Evolutionary conservation across 164 flowering plant species (phyloP), one percentile per base, ranked within the genome.

Genomic region (Hamamelis virginiana): DNA sequence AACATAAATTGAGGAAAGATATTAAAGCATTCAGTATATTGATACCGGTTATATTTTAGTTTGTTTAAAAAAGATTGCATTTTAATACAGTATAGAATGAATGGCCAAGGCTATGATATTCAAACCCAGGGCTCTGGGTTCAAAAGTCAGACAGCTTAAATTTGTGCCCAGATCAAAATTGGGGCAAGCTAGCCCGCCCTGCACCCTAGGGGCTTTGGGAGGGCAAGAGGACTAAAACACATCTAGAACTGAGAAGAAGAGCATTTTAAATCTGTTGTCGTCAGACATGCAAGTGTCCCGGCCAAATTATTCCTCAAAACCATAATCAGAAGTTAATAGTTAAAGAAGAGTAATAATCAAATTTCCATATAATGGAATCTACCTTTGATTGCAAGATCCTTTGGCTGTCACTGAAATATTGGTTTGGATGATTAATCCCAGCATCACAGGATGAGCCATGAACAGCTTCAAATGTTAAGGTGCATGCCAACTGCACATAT

Each of bases 351-450:
- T 8, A 18, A 23, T 9, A 3, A 23, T 58, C n/a, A 18, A 26
- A 33, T 10, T 41, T 14, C 45, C 66, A 48, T 22, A 41, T 1
- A 23, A 22, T 1, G 8, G 51, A 22, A 22, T 44, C 27, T 75
- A 86, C 94, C 92, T 85, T 89, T 13, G 78, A 52, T 66, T 88
- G 80, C 62, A 91, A 66, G 45, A 85, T 73, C 73, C 84, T 91
- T 72, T 84, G 90, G 79, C 96, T 92, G 73, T 95, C 99, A 68
- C 26, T 84, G 83, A 91, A 95, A 77, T 90, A 95, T 65, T 92
- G 98, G 71, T 91, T 95, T 64, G 99, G 99, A 84, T 95, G 99
- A 76, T 92, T 91, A 65, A 95, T 89, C 28, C 99, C 99, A 68
- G 89, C 75, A 80, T 95, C 98, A 83, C 91, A 85, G 46, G 96